These are phyloP conservation scores for Pneumocystis jirovecii DNA, from an alignment of 1,139 yeast genomes.

Conservation along the genomic window DNA sequence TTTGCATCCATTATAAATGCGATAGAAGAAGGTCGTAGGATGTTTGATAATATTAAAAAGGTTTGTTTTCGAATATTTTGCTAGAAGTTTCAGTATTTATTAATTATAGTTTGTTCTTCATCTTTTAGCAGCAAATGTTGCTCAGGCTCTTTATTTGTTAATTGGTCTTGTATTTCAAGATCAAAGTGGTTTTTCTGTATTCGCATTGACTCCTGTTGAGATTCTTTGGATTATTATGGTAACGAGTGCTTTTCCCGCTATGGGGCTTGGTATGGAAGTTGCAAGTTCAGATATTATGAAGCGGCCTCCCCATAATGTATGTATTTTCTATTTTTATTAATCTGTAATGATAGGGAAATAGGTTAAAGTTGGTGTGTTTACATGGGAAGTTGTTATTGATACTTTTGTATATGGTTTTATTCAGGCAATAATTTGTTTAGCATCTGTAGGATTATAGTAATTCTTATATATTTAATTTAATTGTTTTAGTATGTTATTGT, in stretches of 20 bases:
- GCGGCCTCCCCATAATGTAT: constrained; percentile 41
- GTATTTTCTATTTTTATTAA: not conserved
- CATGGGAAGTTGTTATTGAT: constrained; percentile 56
- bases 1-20: constrained; percentile 38
- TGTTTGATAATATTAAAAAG: constrained; percentile 40
- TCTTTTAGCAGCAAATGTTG: constrained; percentile 62
- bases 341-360: not conserved
- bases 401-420: constrained; percentile 60
- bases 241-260: constrained; percentile 71
- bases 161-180: constrained; percentile 61
- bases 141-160: constrained; percentile 57
- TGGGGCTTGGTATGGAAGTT: constrained; percentile 67
- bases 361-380: constrained; percentile 43
- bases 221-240: constrained; percentile 68
- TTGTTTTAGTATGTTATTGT: constrained; percentile 33
- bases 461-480: not conserved
- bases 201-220: constrained; percentile 67
- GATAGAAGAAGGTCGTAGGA: constrained; percentile 34
- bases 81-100: not conserved
- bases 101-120: constrained; percentile 49
- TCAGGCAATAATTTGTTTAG: constrained; percentile 62
- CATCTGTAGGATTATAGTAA: constrained; percentile 26
- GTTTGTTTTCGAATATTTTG: not conserved
- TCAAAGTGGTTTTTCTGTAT: constrained; percentile 43
- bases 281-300: constrained; percentile 56